Base-by-base conservation (phyloP, 2,329 filamentous ascomycete genomes). In the Whalleya microplaca region DNA sequence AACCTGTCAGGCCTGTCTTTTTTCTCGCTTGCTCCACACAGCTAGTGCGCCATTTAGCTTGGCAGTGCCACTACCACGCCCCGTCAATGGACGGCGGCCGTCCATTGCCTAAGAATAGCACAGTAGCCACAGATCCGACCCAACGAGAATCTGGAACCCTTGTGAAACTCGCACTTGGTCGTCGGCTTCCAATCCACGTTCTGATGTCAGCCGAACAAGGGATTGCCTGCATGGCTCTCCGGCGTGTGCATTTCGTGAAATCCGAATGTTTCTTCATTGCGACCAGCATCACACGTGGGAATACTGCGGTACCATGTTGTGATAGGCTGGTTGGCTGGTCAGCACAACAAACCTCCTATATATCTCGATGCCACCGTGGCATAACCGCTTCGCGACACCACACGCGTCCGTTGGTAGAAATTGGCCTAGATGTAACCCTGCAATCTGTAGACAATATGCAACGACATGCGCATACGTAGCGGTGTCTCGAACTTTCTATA, bases 151-250 rank as follows among this genome's bases (percentile, higher is more conserved):
- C 32, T 37, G 48, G 16, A 46, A 51, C 21, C 43, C 55, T 47
- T 64, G 60, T 32, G 40, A 55, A 44, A 32, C 55, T 64, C 37
- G 8, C 48, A 57, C 21, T 49, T 51, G 55, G 41, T n/a, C 54
- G 51, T 47, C 50, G 49, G 51, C 51, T 60, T 56, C 53, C 51
- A 60, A 54, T 37, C 53, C 58, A 64, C 55, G 57, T 51, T 63
- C 60, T 66, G 55, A 62, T 64, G 60, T 66, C 60, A 63, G 64
- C 61, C 43, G 50, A 52, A 51, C 60, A 64, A 51, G 62, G 64
- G 47, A 44, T 12, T 37, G 40, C 42, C 51, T 59, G 56, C 56
- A 56, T 58, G 47, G 46, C 43, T 52, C 61, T 58, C 46, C 51
- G 49, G 46, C 53, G 55, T 32, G 46, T 59, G 50, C 54, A 62